Percentiles rank a stretch among this genome's conserved stretches.
phyloP scores from a whole-genome alignment of 768 basidiomycete genomes.

The Thelephora ganbajun region DNA sequence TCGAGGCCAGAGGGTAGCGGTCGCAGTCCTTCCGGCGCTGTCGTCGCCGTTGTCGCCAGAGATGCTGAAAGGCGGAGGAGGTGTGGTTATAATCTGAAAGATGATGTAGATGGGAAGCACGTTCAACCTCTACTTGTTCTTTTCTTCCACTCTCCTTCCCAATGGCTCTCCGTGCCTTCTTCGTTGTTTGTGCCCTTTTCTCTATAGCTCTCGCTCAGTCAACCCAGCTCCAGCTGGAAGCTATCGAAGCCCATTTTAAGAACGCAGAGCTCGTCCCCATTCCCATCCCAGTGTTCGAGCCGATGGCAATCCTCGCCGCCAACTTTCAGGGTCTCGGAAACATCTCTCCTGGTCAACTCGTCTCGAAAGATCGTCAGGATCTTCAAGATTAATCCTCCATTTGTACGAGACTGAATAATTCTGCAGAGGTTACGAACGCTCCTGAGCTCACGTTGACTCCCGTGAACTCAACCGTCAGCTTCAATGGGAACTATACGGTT shows the following conservation, averaged over 20 bases:
- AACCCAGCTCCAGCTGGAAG: slow-evolving; percentile 31
- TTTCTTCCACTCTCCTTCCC: not conserved
- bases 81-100: not conserved
- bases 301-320: slow-evolving; percentile 41
- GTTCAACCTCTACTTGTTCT: too few species aligned
- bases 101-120: too few species aligned
- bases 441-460: slow-evolving; percentile 41
- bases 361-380: slow-evolving; percentile 43
- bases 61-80: not conserved
- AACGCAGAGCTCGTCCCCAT: slow-evolving; percentile 49
- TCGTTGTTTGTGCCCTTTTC: slow-evolving; percentile 23
- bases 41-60: not conserved
- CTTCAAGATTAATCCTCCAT: not conserved
- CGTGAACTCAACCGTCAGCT: slow-evolving; percentile 29
- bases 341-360: slow-evolving; percentile 41
- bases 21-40: not conserved
- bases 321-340: slow-evolving; percentile 34
- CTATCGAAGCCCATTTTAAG: slow-evolving; percentile 55
- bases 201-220: slow-evolving; percentile 33
- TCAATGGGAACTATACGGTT: slow-evolving; percentile 46
- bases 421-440: slow-evolving; percentile 37
- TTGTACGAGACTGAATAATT: not conserved
- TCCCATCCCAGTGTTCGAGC: slow-evolving; percentile 44
- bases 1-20: not conserved
- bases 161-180: slow-evolving; percentile 2